Conservation (phyloP, 148 eudicot species). For the Linanthus parryae region DNA sequence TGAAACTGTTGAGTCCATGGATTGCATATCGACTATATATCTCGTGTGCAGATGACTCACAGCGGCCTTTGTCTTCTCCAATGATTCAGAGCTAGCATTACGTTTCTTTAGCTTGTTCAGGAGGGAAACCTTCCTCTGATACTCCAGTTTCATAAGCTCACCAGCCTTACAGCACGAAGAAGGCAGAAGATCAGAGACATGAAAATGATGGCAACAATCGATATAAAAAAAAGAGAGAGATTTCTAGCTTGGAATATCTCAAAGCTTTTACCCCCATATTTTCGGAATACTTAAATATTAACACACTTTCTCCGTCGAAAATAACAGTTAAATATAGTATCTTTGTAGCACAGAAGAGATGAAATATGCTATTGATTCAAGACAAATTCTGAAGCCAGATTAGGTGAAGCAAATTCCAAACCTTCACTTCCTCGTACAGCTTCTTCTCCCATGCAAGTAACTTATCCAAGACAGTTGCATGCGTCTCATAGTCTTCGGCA, state of each 20-base stretch:
- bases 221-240: no score
- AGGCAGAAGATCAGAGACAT: no score
- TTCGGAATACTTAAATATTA: no score
- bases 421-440: constrained; percentile 98
- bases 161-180: constrained; percentile 52
- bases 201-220: no score
- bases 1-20: constrained; percentile 89
- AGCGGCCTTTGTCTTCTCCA: constrained; percentile 97
- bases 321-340: no score
- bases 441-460: constrained; percentile 99
- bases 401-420: constrained; percentile 16
- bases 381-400: neutral
- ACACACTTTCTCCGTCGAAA: no score
- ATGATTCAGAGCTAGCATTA: constrained; percentile 57
- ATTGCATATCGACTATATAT: constrained; percentile 98
- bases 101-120: constrained; percentile 86
- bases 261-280: no score
- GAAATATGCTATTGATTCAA: no score
- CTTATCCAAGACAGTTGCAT: constrained; percentile 92
- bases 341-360: no score
- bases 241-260: no score
- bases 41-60: constrained; percentile 97
- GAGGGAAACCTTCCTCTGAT: constrained; percentile 74
- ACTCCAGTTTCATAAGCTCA: constrained; percentile 91
- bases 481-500: constrained; percentile 77